These are phyloP conservation scores for Leishmania gerbilli DNA, from an alignment of 208 protist genomes.

Conservation along the genomic window DNA sequence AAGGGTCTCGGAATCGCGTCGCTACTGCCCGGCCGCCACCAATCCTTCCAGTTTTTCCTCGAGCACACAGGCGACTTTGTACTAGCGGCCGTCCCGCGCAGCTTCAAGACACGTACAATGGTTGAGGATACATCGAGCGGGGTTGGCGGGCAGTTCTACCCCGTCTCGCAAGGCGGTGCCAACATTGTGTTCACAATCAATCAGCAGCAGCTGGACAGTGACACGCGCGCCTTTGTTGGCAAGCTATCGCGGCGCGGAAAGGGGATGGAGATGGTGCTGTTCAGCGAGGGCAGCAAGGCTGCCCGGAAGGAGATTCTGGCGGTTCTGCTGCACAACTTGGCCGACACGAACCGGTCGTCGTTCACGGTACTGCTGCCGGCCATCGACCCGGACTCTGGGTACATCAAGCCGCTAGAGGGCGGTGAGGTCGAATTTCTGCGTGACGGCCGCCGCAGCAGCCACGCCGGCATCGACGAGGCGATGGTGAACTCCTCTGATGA, in stretches of 20 bases:
- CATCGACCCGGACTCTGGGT: slow-evolving; percentile 44
- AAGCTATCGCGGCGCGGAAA: slow-evolving; percentile 30
- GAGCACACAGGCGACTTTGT: slow-evolving; percentile 54
- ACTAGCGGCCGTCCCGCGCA: slow-evolving; percentile 29
- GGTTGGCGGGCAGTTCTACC: slow-evolving; percentile 28
- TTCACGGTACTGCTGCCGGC: slow-evolving; percentile 49
- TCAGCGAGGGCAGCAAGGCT: slow-evolving; percentile 40
- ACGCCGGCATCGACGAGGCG: slow-evolving; percentile 16
- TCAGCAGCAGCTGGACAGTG: slow-evolving; percentile 25
- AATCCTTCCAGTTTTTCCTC: slow-evolving; percentile 40
- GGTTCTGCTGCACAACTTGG: slow-evolving; percentile 28
- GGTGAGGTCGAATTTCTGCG: slow-evolving; percentile 43
- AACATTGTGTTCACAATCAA: slow-evolving; percentile 44
- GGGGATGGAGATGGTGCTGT: slow-evolving; percentile 45
- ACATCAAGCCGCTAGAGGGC: slow-evolving; percentile 44
- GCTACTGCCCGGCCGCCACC: slow-evolving; percentile 23
- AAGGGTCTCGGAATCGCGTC: slow-evolving; percentile 15
- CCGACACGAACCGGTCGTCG: slow-evolving; percentile 31
- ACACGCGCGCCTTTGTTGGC: slow-evolving; percentile 43
- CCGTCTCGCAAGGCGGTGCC: slow-evolving; percentile 24
- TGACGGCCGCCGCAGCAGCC: slow-evolving; percentile 30
- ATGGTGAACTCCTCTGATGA: slow-evolving; percentile 30
- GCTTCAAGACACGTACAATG: slow-evolving; percentile 7
- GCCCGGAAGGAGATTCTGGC: slow-evolving; percentile 44
- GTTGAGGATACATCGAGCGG: slow-evolving; percentile 39